These are phyloP conservation scores for Trichaptum fuscoviolaceum DNA, from an alignment of 768 basidiomycete species.

Conservation along the genomic window DNA sequence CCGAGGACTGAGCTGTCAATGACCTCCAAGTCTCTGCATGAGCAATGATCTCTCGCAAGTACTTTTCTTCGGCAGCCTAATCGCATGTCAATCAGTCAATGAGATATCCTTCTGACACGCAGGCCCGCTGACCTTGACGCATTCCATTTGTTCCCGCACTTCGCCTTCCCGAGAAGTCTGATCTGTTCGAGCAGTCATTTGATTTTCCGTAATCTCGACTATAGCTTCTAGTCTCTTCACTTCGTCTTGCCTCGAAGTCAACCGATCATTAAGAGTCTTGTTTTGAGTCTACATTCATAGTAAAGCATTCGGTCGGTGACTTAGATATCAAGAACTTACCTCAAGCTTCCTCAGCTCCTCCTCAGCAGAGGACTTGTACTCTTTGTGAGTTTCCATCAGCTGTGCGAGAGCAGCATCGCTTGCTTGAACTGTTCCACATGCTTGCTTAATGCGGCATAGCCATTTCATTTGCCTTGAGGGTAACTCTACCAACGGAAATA, in stretches of 20 bases:
- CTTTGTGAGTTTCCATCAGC: slow-evolving; percentile 69
- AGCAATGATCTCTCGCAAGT: slow-evolving; percentile 73
- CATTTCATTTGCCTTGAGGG: slow-evolving; percentile 72
- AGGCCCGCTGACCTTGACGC: slow-evolving; percentile 49
- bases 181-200: slow-evolving; percentile 60
- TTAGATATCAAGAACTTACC: slow-evolving; percentile 37
- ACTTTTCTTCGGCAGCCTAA: slow-evolving; percentile 74
- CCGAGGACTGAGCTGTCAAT: slow-evolving; percentile 51
- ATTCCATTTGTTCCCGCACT: slow-evolving; percentile 58
- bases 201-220: slow-evolving; percentile 71
- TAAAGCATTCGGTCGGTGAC: not conserved
- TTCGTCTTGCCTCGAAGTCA: slow-evolving; percentile 51
- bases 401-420: slow-evolving; percentile 72
- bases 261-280: slow-evolving; percentile 56
- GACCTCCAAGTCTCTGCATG: slow-evolving; percentile 79
- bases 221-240: slow-evolving; percentile 60
- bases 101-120: not conserved
- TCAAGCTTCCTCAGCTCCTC: slow-evolving; percentile 61
- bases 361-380: slow-evolving; percentile 72
- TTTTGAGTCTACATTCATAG: slow-evolving; percentile 48
- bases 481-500: slow-evolving; percentile 39
- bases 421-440: slow-evolving; percentile 82
- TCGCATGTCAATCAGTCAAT: slow-evolving; percentile 6
- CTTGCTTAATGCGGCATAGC: slow-evolving; percentile 62
- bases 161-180: slow-evolving; percentile 59